phyloP scores from a whole-genome alignment of 2,329 filamentous ascomycete species.

The Monosporascus sp. region DNA sequence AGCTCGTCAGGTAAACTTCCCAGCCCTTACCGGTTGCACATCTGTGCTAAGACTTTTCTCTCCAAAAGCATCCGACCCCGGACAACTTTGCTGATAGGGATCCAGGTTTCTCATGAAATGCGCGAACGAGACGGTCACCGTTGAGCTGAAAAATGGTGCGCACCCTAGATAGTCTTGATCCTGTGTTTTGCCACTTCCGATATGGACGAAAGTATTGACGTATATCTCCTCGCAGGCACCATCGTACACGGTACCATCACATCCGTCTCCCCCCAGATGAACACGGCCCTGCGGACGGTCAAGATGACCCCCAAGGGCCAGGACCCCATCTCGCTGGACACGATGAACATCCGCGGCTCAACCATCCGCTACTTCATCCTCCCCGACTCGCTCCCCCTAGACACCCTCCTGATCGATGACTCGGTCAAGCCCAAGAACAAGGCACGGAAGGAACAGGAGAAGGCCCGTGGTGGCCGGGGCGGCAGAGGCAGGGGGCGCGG shows the following conservation, averaged over 20 bases:
- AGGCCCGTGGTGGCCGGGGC: conserved; percentile 37
- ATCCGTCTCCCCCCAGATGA: conserved; percentile 97
- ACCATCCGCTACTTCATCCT: conserved; percentile 97
- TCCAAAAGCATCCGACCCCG: conserved; percentile 26
- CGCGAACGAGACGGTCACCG: conserved; percentile 95
- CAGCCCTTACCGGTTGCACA: conserved; percentile 25
- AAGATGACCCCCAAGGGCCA: conserved; percentile 93
- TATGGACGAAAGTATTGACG: too few relatives aligned
- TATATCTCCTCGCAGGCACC: conserved; percentile 57
- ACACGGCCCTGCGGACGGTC: conserved; percentile 89
- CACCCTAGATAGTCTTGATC: not conserved
- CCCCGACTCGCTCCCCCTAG: conserved; percentile 88
- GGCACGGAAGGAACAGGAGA: conserved; percentile 81
- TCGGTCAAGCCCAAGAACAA: conserved; percentile 99
- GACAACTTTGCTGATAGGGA: conserved; percentile 27
- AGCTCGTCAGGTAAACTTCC: conserved; percentile 82
- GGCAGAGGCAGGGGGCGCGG: conserved; percentile 49
- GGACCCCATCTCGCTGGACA: conserved; percentile 82
- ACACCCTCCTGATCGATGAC: conserved; percentile 94
- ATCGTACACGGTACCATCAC: conserved; percentile 96
- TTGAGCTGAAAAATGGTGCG: conserved; percentile 96
- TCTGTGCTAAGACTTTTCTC: conserved; percentile 39
- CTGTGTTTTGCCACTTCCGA: too few relatives aligned
- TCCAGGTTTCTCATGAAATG: conserved; percentile 98
- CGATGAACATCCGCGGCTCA: conserved; percentile 93